Evolutionary conservation across 331 rosid genomes (phyloP).

Genomic region (Erythrophleum ivorense): DNA sequence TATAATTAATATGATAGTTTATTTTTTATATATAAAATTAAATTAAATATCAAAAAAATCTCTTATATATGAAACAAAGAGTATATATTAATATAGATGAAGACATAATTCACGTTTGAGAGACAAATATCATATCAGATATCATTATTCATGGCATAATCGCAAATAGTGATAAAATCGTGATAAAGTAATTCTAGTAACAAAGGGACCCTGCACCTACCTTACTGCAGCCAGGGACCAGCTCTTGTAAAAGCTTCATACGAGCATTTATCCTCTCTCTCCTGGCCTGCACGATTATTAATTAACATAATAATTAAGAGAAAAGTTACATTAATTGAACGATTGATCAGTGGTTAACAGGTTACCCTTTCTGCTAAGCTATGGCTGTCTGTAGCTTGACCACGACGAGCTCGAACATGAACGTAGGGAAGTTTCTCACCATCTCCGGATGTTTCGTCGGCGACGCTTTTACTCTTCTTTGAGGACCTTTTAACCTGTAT

Average conservation of each 20-base stretch:
- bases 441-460: slow-evolving; percentile 59
- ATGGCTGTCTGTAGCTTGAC: slow-evolving; percentile 98
- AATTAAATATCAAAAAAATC: too few species aligned
- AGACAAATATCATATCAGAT: slow-evolving; percentile 39
- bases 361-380: slow-evolving; percentile 95
- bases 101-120: slow-evolving; percentile 50
- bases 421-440: slow-evolving; percentile 83
- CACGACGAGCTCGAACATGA: slow-evolving; percentile 99
- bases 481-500: slow-evolving; percentile 65
- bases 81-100: too few species aligned
- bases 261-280: slow-evolving; percentile 99
- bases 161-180: slow-evolving; percentile 26
- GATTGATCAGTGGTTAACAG: slow-evolving; percentile 36
- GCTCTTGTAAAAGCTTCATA: slow-evolving; percentile 95
- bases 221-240: slow-evolving; percentile 99
- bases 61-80: too few species aligned
- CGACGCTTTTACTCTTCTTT: slow-evolving; percentile 73
- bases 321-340: slow-evolving; percentile 14
- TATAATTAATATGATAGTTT: too few species aligned
- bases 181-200: slow-evolving; percentile 26
- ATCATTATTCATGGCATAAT: slow-evolving; percentile 24
- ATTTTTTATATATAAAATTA: too few species aligned
- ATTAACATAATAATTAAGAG: neutral
- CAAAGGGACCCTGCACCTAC: slow-evolving; percentile 43
- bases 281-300: slow-evolving; percentile 71